Evolutionary conservation across 75 land plant genomes (phyloP).

Genomic region (Cunninghamia lanceolata): DNA sequence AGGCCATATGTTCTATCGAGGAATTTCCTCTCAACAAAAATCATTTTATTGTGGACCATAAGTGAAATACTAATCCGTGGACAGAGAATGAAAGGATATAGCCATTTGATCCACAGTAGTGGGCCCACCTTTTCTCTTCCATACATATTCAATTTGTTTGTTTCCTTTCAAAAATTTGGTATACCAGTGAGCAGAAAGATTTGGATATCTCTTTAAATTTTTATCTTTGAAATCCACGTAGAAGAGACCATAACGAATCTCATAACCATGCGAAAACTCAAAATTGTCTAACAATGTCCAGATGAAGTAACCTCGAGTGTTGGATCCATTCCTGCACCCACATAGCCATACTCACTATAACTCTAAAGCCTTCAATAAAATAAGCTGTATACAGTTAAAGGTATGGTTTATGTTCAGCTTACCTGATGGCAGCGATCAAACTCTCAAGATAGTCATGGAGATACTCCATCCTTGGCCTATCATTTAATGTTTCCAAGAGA

Average conservation of each 20-base stretch:
- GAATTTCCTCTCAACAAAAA: too few relatives aligned
- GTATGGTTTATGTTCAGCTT: background rate
- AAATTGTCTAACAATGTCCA: constrained; percentile 65
- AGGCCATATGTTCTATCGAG: too few relatives aligned
- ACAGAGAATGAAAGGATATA: background rate
- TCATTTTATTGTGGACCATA: too few relatives aligned
- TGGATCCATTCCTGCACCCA: too few relatives aligned
- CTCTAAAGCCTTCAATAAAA: background rate
- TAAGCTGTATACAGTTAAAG: background rate
- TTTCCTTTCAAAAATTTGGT: constrained; percentile 30
- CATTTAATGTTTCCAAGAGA: too few relatives aligned
- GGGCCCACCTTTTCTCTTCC: background rate
- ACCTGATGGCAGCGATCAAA: constrained; percentile 53
- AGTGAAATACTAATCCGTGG: background rate
- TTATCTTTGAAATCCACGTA: constrained; percentile 50
- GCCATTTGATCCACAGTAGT: background rate
- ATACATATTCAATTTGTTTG: background rate
- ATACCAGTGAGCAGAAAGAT: constrained; percentile 60
- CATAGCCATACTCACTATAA: constrained; percentile 47
- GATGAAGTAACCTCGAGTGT: constrained; percentile 58
- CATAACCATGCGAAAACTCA: constrained; percentile 47
- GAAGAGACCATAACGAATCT: constrained; percentile 36
- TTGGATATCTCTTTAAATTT: constrained; percentile 40
- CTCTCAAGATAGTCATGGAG: constrained; percentile 38
- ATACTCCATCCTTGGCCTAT: too few relatives aligned